phyloP scores from a whole-genome alignment of 306 rosid genomes.

The Vigna unguiculata region DNA sequence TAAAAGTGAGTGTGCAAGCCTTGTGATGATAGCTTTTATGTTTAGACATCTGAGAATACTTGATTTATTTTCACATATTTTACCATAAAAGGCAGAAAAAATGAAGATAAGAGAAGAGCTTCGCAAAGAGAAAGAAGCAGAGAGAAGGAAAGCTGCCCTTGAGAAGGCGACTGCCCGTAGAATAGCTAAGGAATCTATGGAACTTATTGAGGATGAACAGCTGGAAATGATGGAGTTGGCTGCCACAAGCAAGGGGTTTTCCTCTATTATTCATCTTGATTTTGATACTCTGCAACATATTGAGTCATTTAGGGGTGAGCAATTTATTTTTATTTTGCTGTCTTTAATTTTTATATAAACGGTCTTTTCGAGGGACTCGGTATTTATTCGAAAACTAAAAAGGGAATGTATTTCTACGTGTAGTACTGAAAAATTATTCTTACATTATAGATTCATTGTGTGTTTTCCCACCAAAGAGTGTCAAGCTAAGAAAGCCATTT shows the following conservation, averaged over 20 bases:
- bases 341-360: conserved; percentile 1
- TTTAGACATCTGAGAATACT: conserved; percentile 36
- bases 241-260: conserved; percentile 77
- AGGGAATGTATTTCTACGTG: conserved; percentile 6
- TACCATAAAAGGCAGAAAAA: conserved; percentile 77
- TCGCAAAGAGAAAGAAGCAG: conserved; percentile 90
- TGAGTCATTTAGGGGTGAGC: conserved; percentile 81
- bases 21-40: conserved; percentile 11
- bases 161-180: conserved; percentile 96
- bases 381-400: conserved; percentile 7
- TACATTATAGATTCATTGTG: conserved; percentile 63
- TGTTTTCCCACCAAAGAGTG: conserved; percentile 78
- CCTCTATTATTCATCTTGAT: conserved; percentile 86
- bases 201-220: conserved; percentile 97
- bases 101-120: conserved; percentile 89
- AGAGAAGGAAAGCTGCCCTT: conserved; percentile 90
- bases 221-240: conserved; percentile 98
- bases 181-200: conserved; percentile 96
- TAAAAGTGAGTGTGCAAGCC: conserved; percentile 65
- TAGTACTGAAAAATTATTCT: conserved; percentile 38
- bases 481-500: conserved; percentile 80
- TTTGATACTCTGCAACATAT: conserved; percentile 85
- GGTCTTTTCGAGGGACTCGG: not conserved
- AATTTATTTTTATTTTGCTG: conserved; percentile 1
- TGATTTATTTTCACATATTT: conserved; percentile 33